phyloP scores from a whole-genome alignment of 2,329 filamentous ascomycete species.

The Camillea tinctor region DNA sequence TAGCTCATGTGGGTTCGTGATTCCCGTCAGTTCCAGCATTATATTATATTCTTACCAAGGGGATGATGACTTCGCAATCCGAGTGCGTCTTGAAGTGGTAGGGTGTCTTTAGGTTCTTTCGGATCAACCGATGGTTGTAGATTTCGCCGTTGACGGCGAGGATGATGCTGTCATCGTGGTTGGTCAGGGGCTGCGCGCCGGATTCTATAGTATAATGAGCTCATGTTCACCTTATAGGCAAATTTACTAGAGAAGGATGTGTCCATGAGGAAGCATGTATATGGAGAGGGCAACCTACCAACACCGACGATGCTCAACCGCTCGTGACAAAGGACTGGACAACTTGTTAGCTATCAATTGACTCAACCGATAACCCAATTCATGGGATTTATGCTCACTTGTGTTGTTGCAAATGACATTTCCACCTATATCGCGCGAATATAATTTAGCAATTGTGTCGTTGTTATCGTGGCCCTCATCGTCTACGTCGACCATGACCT shows the following conservation, averaged over 20 bases:
- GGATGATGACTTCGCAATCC: constrained; percentile 98
- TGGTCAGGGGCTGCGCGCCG: constrained; percentile 92
- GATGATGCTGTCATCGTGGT: constrained; percentile 81
- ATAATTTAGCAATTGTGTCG: constrained; percentile 21
- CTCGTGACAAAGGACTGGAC: constrained; percentile 88
- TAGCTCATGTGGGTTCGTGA: constrained; percentile 3
- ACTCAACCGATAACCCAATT: neutral
- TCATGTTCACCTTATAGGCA: constrained; percentile 5
- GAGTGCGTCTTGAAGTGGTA: constrained; percentile 99
- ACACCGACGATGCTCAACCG: constrained; percentile 96
- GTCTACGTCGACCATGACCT: constrained; percentile 3
- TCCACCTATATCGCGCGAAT: constrained; percentile 59
- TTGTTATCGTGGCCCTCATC: no score
- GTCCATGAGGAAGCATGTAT: neutral
- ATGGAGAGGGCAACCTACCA: constrained; percentile 62
- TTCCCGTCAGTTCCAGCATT: neutral
- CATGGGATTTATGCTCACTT: constrained; percentile 62
- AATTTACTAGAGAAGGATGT: constrained; percentile 7
- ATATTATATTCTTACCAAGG: constrained; percentile 64
- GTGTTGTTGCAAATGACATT: constrained; percentile 88
- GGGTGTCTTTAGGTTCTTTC: constrained; percentile 77
- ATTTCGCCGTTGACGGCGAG: constrained; percentile 99
- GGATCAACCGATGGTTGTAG: constrained; percentile 96
- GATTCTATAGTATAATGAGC: constrained; percentile 60
- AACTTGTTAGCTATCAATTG: constrained; percentile 28